phyloP scores from a whole-genome alignment of 148 eudicot genomes.

The Beta vulgaris region DNA sequence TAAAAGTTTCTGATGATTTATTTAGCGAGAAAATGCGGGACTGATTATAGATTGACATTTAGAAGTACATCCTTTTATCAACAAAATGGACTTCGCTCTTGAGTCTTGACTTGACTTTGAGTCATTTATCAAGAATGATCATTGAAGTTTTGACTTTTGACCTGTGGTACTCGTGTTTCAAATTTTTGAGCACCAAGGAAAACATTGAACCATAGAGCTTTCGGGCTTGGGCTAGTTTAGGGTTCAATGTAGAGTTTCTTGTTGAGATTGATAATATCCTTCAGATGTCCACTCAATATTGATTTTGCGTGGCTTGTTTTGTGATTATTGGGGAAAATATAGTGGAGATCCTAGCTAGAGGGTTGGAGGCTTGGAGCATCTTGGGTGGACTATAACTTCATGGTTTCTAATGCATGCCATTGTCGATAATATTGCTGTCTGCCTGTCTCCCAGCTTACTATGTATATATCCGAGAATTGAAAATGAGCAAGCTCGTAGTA shows the following conservation, averaged over 20 bases:
- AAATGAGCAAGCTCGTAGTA: neutral
- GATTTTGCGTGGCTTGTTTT: neutral
- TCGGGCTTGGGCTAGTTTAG: neutral
- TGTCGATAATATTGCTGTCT: too few relatives aligned
- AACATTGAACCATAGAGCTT: neutral
- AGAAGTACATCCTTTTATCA: neutral
- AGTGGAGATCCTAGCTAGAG: neutral
- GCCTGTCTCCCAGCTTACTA: neutral
- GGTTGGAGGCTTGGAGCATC: neutral
- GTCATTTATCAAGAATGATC: too few relatives aligned
- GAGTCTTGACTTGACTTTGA: neutral
- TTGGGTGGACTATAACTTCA: too few relatives aligned
- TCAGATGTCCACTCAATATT: neutral
- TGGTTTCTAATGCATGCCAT: too few relatives aligned
- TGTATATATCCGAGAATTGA: neutral
- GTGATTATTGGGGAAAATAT: neutral
- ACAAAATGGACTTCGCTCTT: neutral
- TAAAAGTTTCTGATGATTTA: too few relatives aligned
- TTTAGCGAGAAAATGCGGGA: neutral
- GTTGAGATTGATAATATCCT: too few relatives aligned
- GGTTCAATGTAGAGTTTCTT: neutral
- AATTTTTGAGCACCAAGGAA: neutral
- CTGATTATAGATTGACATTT: too few relatives aligned
- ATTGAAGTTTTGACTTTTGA: neutral
- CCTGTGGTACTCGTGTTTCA: neutral